Percentiles rank a stretch among this genome's conserved stretches.
Evolutionary conservation across 2,329 filamentous ascomycete genomes (phyloP).

Genomic region (Graphilbum sp.): DNA sequence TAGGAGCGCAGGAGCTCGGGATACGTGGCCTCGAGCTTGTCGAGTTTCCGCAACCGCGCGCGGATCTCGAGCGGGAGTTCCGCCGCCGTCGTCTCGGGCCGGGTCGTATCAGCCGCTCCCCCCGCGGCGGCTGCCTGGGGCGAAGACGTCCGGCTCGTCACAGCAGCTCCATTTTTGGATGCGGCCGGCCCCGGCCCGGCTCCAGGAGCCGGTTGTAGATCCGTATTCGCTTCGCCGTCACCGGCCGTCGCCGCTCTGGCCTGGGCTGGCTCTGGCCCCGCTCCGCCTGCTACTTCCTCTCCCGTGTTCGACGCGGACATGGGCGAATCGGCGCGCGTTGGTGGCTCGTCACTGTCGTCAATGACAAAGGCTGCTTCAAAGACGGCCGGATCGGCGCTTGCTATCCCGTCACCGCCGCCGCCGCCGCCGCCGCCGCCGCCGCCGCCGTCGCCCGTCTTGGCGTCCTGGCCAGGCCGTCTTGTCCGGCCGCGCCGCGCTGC

Average conservation of each 20-base stretch:
- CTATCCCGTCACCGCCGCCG: constrained; percentile 18
- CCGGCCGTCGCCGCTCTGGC: too few relatives aligned
- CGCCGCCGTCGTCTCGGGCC: constrained; percentile 11
- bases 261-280: too few relatives aligned
- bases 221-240: too few relatives aligned
- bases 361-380: constrained; percentile 78
- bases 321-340: constrained; percentile 26
- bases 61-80: constrained; percentile 62
- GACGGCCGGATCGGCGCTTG: constrained; percentile 66
- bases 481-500: constrained; percentile 18
- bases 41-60: constrained; percentile 65
- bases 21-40: constrained; percentile 78
- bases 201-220: too few relatives aligned
- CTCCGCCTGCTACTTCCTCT: neutral
- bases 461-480: constrained; percentile 25
- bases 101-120: neutral
- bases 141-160: neutral
- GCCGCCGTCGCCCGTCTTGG: constrained; percentile 16
- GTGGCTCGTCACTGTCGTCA: constrained; percentile 64
- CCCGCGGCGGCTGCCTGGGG: neutral
- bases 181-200: too few relatives aligned
- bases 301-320: neutral
- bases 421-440: too few relatives aligned
- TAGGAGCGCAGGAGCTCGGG: constrained; percentile 89
- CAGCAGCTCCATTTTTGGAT: neutral